A percentile compares a stretch with the other conserved stretches of the same genome.
phyloP scores from a whole-genome alignment of 495 filamentous ascomycete species.

The Apiosordaria backusii region DNA sequence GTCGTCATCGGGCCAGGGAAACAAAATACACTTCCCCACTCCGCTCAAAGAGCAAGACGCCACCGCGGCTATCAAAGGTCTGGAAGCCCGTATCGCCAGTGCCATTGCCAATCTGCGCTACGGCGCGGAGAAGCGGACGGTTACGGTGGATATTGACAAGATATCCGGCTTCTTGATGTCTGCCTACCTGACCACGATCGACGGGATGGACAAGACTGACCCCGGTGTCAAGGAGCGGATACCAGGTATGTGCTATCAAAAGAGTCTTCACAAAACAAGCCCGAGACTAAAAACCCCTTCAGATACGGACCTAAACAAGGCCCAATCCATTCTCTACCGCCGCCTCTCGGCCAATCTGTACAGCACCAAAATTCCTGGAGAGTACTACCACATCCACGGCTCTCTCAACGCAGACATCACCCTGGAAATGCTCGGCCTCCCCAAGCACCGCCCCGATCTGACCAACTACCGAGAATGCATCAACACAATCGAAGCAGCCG shows the following conservation, averaged over 20 bases:
- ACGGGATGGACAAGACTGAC: conserved; percentile 63
- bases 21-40: conserved; percentile 51
- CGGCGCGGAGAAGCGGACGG: conserved; percentile 39
- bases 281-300: neutral
- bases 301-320: conserved; percentile 69
- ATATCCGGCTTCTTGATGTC: conserved; percentile 67
- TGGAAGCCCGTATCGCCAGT: conserved; percentile 65
- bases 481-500: conserved; percentile 61
- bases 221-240: conserved; percentile 57
- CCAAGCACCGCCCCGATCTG: conserved; percentile 57
- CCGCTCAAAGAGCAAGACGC: conserved; percentile 71
- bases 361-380: conserved; percentile 58
- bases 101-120: conserved; percentile 59
- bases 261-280: conserved; percentile 8
- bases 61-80: conserved; percentile 61
- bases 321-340: conserved; percentile 69
- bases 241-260: conserved; percentile 51
- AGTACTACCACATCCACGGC: conserved; percentile 77
- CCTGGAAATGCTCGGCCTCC: conserved; percentile 68
- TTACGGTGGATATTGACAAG: conserved; percentile 60
- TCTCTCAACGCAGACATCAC: conserved; percentile 67
- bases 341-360: conserved; percentile 75
- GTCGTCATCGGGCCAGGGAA: conserved; percentile 28
- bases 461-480: conserved; percentile 65
- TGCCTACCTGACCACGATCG: conserved; percentile 67